A percentile compares a stretch with the other conserved stretches of the same genome.
These are phyloP conservation scores for Alopecurus myosuroides DNA, from an alignment of 176 grass and related monocot genomes.

Conservation along the genomic window DNA sequence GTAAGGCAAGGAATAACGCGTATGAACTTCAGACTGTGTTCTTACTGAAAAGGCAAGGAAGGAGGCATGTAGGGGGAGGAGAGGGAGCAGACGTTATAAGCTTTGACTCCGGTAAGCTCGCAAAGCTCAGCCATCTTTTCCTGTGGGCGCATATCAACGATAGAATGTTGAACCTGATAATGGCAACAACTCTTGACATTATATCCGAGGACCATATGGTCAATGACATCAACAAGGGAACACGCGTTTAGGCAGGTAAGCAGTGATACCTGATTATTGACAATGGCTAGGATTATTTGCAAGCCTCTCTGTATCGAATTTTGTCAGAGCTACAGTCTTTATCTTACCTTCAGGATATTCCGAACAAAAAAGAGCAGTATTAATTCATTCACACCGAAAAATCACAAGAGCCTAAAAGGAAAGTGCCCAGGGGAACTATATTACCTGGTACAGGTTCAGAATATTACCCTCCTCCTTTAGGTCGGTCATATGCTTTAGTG, in stretches of 20 bases:
- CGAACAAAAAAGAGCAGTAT: slow-evolving; percentile 7
- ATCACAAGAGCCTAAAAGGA: neutral
- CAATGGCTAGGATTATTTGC: slow-evolving; percentile 82
- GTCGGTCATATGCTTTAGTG: slow-evolving; percentile 85
- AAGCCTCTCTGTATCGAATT: slow-evolving; percentile 73
- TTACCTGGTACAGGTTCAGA: neutral
- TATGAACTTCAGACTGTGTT: neutral
- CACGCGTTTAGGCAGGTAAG: neutral
- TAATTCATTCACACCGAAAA: neutral
- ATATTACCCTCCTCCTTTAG: slow-evolving; percentile 86
- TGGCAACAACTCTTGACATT: neutral
- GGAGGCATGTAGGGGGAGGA: neutral
- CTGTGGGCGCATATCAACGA: slow-evolving; percentile 90
- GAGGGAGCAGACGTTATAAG: slow-evolving; percentile 76
- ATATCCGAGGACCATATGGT: neutral
- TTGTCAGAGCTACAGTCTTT: slow-evolving; percentile 71
- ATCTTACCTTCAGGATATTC: slow-evolving; percentile 62
- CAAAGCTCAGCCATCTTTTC: slow-evolving; percentile 88
- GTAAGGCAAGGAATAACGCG: no score
- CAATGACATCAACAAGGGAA: neutral
- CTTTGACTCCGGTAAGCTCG: slow-evolving; percentile 82
- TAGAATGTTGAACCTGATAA: slow-evolving; percentile 88
- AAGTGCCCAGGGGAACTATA: neutral
- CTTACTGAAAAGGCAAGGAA: neutral
- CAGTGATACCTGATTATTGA: slow-evolving; percentile 73